Conservation (phyloP, 1,284 basidiomycete species). For the Baeospora myosura region DNA sequence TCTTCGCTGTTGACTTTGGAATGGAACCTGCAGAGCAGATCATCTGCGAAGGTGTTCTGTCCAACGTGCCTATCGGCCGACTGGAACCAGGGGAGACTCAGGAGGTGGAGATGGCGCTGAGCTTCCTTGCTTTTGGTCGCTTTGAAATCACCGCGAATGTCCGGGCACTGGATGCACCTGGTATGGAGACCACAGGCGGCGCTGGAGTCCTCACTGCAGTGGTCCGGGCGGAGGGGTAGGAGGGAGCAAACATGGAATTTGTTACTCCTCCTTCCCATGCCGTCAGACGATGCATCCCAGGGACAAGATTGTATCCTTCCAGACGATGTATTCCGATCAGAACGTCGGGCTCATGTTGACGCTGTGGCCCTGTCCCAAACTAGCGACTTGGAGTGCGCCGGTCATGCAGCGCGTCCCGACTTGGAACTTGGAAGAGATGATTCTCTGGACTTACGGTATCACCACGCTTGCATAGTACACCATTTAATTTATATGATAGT, state of each 20-base stretch:
- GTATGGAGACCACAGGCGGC: constrained; percentile 26
- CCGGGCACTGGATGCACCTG: constrained; percentile 25
- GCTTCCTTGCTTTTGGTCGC: constrained; percentile 68
- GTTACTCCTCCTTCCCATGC: no score
- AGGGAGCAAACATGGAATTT: no score
- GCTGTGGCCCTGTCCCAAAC: background rate
- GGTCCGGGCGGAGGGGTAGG: constrained; percentile 16
- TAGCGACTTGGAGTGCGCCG: background rate
- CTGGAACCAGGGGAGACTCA: constrained; percentile 45
- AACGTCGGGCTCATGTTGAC: no score
- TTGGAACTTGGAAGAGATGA: background rate
- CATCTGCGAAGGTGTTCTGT: constrained; percentile 60
- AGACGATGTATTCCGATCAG: no score
- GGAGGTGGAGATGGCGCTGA: constrained; percentile 52
- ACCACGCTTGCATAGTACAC: no score
- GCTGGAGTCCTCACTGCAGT: constrained; percentile 29
- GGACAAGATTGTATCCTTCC: no score
- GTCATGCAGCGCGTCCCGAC: background rate
- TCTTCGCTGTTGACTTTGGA: constrained; percentile 47
- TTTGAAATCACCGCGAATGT: constrained; percentile 65
- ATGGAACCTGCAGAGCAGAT: constrained; percentile 57
- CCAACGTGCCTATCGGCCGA: constrained; percentile 52
- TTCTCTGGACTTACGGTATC: no score
- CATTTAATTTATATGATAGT: no score
- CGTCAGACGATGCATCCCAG: no score